Evolutionary conservation across 2,329 filamentous ascomycete species (phyloP).

Genomic region (Paracorniculantispora psalliotae): DNA sequence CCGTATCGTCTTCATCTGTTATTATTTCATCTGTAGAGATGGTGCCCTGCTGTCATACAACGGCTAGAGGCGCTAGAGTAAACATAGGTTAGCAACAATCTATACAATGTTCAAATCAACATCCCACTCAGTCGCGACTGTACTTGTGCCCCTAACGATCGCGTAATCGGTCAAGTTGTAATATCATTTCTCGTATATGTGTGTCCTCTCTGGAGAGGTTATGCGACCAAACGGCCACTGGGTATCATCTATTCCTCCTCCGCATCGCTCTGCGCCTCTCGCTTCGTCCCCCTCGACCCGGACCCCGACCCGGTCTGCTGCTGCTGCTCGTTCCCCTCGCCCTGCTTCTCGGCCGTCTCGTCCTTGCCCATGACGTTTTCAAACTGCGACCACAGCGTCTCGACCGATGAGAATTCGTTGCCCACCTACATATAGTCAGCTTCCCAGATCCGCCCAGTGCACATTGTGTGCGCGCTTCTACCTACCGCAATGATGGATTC

Average conservation of each 20-base stretch:
- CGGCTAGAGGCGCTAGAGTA: not conserved
- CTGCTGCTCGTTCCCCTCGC: conserved; percentile 16
- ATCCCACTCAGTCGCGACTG: not conserved
- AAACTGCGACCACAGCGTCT: conserved; percentile 95
- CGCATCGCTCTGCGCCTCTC: conserved; percentile 8
- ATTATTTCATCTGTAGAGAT: conserved; percentile 11
- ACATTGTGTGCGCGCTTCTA: not conserved
- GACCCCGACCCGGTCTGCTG: conserved; percentile 10
- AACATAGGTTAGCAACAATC: not conserved
- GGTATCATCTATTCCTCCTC: conserved; percentile 5
- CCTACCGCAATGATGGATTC: conserved; percentile 82
- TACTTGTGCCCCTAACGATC: not conserved
- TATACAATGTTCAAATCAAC: not conserved
- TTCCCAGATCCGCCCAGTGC: no score
- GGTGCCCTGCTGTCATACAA: not conserved
- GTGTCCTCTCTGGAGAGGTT: no score
- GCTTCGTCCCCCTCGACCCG: not conserved
- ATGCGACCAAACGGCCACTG: not conserved
- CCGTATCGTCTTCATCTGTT: conserved; percentile 13
- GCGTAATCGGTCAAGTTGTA: no score
- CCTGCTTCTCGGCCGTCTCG: conserved; percentile 26
- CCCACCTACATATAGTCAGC: conserved; percentile 56
- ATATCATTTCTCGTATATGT: not conserved
- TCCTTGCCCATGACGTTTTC: conserved; percentile 90
- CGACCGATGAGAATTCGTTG: conserved; percentile 95